Base-by-base conservation (phyloP, 352 stramenopile genomes). In the Bremia lactucae region DNA sequence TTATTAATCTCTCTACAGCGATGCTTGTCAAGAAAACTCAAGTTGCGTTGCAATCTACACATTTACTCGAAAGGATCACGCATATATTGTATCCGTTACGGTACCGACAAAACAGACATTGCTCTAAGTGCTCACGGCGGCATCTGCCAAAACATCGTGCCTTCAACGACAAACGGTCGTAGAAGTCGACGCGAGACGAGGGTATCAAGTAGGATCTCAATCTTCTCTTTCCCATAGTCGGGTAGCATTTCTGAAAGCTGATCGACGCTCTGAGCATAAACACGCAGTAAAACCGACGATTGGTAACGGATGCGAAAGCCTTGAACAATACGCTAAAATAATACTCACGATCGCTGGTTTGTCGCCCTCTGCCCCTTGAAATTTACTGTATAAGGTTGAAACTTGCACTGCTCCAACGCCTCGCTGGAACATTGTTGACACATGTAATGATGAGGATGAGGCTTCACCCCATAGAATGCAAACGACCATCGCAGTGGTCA, bases 321-420 rank as follows among this genome's bases (percentile, higher is more conserved):
- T n/a, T n/a, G n/a, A n/a, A n/a, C 31, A 45, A 65, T 52, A 62
- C 24, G 19, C 1, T 40, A 14, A 43, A 29, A 36, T 19, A 46
- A 24, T 39, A 83, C 65, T 56, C 57, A 89, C 76, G 36, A 84
- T 60, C 6, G 78, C 74, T 9, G 73, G 72, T n/a, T 71, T 69
- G 36, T 56, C 33, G 34, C 70, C 45, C 33, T 64, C 59, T 21
- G 54, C 33, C 21, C 67, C 65, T 49, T 87, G 72, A 54, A 92
- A 92, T 62, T 85, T 85, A 65, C 65, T 89, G 42, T 89, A 92
- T 31, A 92, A 55, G 24, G 72, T 85, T 20, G 79, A 87, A 36
- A 92, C 75, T 51, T 87, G 72, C 24, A 88, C 74, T 13, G 79
- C 79, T n/a, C 75, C 74, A 40, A 80, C 59, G 6, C 79, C 79